These are phyloP conservation scores for Phoma sp. DNA, from an alignment of 2,329 filamentous ascomycete species.

Conservation along the genomic window DNA sequence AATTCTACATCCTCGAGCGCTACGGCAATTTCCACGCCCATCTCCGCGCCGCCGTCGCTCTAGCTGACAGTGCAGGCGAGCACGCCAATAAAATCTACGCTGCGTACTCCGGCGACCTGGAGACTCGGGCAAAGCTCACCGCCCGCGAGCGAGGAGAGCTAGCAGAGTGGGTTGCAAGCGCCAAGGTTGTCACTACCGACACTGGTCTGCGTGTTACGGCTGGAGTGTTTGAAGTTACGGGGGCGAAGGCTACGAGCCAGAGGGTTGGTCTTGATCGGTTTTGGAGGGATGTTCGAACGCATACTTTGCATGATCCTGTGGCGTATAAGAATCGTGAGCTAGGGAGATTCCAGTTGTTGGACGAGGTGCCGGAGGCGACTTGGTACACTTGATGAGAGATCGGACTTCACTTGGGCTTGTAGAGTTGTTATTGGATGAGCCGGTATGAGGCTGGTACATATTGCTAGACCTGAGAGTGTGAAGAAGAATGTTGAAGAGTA, in stretches of 20 bases:
- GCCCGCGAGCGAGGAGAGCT: slow-evolving; percentile 64
- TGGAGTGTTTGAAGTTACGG: slow-evolving; percentile 71
- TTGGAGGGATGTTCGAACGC: slow-evolving; percentile 72
- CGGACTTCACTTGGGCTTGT: too few relatives aligned
- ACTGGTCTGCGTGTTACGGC: slow-evolving; percentile 64
- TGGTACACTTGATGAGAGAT: slow-evolving; percentile 70
- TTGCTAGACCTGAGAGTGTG: too few relatives aligned
- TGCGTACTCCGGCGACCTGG: slow-evolving; percentile 42
- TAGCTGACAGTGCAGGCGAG: slow-evolving; percentile 64
- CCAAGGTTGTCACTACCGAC: slow-evolving; percentile 70
- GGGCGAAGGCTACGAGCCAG: slow-evolving; percentile 63
- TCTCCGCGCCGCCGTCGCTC: slow-evolving; percentile 65
- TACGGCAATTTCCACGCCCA: slow-evolving; percentile 72
- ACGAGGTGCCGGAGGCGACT: slow-evolving; percentile 64
- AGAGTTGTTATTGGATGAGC: too few relatives aligned
- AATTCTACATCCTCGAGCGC: slow-evolving; percentile 70
- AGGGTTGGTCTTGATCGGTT: slow-evolving; percentile 70
- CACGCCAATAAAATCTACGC: slow-evolving; percentile 59
- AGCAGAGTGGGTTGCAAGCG: slow-evolving; percentile 68
- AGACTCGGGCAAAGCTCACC: slow-evolving; percentile 56
- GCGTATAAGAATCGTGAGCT: slow-evolving; percentile 72
- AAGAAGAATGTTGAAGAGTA: too few relatives aligned
- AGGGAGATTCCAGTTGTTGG: slow-evolving; percentile 64
- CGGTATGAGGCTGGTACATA: too few relatives aligned
- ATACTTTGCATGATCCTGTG: slow-evolving; percentile 71